These are phyloP conservation scores for Macrolepiota albuminosa DNA, from an alignment of 768 basidiomycete species.

Conservation along the genomic window DNA sequence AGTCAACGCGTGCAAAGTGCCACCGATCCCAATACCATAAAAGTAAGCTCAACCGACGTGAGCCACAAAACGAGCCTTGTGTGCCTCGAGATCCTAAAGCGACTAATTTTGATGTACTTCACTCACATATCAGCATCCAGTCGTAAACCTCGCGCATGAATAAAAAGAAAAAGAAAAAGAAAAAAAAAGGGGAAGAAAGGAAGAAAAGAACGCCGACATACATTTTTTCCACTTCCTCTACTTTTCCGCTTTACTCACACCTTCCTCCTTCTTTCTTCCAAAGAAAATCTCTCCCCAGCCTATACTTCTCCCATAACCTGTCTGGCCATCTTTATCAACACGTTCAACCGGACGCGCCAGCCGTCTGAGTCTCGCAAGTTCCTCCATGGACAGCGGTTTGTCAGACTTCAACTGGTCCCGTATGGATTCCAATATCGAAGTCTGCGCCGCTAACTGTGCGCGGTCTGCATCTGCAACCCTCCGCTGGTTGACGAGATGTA, in stretches of 20 bases:
- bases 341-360: slow-evolving; percentile 36
- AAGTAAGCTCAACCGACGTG: not conserved
- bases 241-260: slow-evolving; percentile 32
- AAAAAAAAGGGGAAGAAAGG: too few relatives aligned
- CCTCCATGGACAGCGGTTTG: slow-evolving; percentile 39
- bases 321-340: not conserved
- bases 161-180: too few relatives aligned
- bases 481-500: slow-evolving; percentile 58
- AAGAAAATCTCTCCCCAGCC: slow-evolving; percentile 50
- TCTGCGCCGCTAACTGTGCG: slow-evolving; percentile 48
- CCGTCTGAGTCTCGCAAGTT: slow-evolving; percentile 49
- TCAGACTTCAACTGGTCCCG: slow-evolving; percentile 46
- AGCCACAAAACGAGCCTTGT: not conserved
- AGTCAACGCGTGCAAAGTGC: too few relatives aligned
- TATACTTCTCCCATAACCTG: slow-evolving; percentile 21
- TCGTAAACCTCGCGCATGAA: not conserved
- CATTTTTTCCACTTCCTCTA: slow-evolving; percentile 31
- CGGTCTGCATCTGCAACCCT: slow-evolving; percentile 47
- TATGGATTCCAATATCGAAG: slow-evolving; percentile 60
- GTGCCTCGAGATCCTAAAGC: not conserved
- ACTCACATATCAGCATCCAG: not conserved
- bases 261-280: slow-evolving; percentile 29
- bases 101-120: slow-evolving; percentile 9
- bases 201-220: slow-evolving; percentile 16
- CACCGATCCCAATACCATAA: not conserved